phyloP scores from a whole-genome alignment of 2,329 filamentous ascomycete species.

The Fusarium domesticum region DNA sequence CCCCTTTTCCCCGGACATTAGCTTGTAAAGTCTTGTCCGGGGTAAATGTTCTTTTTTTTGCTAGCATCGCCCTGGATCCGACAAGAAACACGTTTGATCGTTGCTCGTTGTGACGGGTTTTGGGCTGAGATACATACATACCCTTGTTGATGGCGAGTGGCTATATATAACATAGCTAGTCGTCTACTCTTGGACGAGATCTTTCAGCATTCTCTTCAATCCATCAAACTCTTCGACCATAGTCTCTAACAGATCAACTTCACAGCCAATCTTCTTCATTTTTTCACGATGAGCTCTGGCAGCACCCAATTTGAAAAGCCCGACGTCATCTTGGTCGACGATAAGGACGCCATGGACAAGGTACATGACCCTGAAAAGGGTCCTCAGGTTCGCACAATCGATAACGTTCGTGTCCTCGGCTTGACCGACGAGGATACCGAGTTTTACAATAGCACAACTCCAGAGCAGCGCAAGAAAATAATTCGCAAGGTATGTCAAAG shows the following conservation, averaged over 20 bases:
- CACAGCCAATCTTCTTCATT: background rate
- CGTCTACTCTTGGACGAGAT: too few relatives aligned
- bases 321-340: constrained; percentile 24
- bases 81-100: background rate
- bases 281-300: constrained; percentile 1
- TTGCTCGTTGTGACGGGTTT: too few relatives aligned
- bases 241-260: too few relatives aligned
- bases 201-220: background rate
- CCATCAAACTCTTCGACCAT: too few relatives aligned
- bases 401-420: constrained; percentile 31
- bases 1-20: background rate
- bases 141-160: too few relatives aligned
- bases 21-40: background rate
- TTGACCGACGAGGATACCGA: constrained; percentile 28
- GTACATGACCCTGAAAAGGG: constrained; percentile 15
- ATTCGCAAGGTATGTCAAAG: constrained; percentile 25
- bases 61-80: background rate
- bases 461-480: constrained; percentile 23
- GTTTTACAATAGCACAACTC: constrained; percentile 27
- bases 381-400: constrained; percentile 23
- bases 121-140: too few relatives aligned
- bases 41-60: background rate
- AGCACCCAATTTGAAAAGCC: constrained; percentile 18
- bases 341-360: constrained; percentile 5
- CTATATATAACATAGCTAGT: too few relatives aligned